Evolutionary conservation across 805 yeast genomes (phyloP).

Genomic region (Candida rishiriensis): DNA sequence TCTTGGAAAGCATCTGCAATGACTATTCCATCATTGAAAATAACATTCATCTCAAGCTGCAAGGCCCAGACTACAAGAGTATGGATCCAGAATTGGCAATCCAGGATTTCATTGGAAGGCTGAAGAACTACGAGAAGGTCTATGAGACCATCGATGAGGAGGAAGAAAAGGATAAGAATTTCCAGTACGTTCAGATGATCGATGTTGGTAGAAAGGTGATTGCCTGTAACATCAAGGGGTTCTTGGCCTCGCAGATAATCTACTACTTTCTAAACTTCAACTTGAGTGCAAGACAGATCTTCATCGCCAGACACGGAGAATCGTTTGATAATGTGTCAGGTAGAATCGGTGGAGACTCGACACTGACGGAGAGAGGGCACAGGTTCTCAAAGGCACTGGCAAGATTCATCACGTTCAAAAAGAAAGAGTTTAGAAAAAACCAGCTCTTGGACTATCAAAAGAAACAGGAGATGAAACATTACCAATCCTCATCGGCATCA

Average conservation of each 20-base stretch:
- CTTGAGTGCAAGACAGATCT: slow-evolving; percentile 81
- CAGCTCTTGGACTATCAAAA: slow-evolving; percentile 53
- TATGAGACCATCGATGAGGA: slow-evolving; percentile 83
- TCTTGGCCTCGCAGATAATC: slow-evolving; percentile 87
- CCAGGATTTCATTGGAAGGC: slow-evolving; percentile 75
- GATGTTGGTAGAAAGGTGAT: slow-evolving; percentile 94
- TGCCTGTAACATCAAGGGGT: slow-evolving; percentile 82
- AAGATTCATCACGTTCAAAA: slow-evolving; percentile 67
- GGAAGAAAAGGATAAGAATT: slow-evolving; percentile 56
- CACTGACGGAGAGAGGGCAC: slow-evolving; percentile 71
- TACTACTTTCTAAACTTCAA: slow-evolving; percentile 88
- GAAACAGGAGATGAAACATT: slow-evolving; percentile 34
- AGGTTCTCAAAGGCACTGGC: slow-evolving; percentile 71
- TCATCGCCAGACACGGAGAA: slow-evolving; percentile 96
- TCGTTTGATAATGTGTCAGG: slow-evolving; percentile 81
- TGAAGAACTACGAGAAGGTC: slow-evolving; percentile 79
- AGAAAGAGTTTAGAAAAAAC: slow-evolving; percentile 58
- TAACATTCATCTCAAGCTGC: slow-evolving; percentile 75
- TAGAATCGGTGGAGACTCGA: slow-evolving; percentile 87
- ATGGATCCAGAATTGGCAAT: slow-evolving; percentile 83
- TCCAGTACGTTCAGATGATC: slow-evolving; percentile 91
- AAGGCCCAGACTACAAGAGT: slow-evolving; percentile 87
- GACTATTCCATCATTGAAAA: slow-evolving; percentile 73
- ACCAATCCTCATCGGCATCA: slow-evolving; percentile 4
- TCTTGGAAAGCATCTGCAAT: slow-evolving; percentile 82